Percentiles rank a stretch among this genome's conserved stretches.
phyloP scores from a whole-genome alignment of 2,329 filamentous ascomycete genomes.

The Claviceps cyperi region DNA sequence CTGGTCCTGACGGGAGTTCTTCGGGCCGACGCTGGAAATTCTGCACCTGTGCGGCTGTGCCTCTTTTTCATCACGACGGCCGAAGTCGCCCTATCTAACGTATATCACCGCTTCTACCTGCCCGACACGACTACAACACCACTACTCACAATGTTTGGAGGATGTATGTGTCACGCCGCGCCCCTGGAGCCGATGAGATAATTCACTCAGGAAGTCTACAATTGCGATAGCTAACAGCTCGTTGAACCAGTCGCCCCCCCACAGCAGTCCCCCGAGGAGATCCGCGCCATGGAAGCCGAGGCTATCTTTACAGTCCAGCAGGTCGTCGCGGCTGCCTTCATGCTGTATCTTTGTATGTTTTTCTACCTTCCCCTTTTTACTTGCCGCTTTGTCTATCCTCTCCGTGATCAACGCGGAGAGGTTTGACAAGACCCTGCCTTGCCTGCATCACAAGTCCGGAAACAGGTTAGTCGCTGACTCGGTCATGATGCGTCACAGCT shows the following conservation, averaged over 20 bases:
- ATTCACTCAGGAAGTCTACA: background rate
- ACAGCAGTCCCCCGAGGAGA: conserved; percentile 54
- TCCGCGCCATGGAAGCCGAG: conserved; percentile 52
- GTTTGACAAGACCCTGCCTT: background rate
- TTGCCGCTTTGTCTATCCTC: background rate
- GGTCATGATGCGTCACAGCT: conserved; percentile 21
- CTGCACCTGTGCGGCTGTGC: background rate
- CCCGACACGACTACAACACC: background rate
- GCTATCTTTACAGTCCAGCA: conserved; percentile 53
- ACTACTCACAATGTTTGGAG: conserved; percentile 14
- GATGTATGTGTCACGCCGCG: conserved; percentile 24
- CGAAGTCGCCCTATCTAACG: conserved; percentile 13
- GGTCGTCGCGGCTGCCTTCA: conserved; percentile 48
- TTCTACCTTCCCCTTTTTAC: background rate
- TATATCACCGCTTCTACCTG: background rate
- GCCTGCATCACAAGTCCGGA: background rate
- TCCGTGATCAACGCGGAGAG: background rate
- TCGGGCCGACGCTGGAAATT: conserved; percentile 10
- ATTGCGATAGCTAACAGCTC: conserved; percentile 9
- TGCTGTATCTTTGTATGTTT: conserved; percentile 65
- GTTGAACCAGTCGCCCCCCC: conserved; percentile 45
- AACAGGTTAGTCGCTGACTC: background rate
- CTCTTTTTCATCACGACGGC: conserved; percentile 1
- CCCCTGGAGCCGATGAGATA: background rate
- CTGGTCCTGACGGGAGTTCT: conserved; percentile 7